These are phyloP conservation scores for Phytopythium delawarense DNA, from an alignment of 352 stramenopile genomes.

Conservation along the genomic window DNA sequence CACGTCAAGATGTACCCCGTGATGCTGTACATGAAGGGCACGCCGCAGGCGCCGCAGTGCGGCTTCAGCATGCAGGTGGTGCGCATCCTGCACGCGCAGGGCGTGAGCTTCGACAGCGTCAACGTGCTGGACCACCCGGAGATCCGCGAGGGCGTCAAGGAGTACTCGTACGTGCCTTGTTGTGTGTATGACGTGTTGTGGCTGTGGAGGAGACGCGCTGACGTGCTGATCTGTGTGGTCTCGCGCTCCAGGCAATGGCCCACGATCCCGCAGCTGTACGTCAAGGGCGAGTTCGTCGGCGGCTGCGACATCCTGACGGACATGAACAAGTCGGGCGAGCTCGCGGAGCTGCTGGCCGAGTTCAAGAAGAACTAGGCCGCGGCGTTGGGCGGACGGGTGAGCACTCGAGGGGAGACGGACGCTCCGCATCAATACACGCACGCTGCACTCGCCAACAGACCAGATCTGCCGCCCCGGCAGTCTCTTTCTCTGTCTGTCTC, in stretches of 20 bases:
- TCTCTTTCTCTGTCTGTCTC: too few relatives aligned
- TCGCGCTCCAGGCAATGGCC: constrained; percentile 85
- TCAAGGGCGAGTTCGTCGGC: constrained; percentile 98
- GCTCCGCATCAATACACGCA: not conserved
- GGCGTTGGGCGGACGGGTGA: constrained; percentile 6
- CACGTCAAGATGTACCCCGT: constrained; percentile 90
- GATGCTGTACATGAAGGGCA: constrained; percentile 99
- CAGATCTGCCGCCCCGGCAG: too few relatives aligned
- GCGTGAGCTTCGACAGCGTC: constrained; percentile 95
- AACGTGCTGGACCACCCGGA: constrained; percentile 99
- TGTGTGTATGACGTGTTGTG: constrained; percentile 7
- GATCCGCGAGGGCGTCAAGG: constrained; percentile 98
- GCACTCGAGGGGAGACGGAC: not conserved
- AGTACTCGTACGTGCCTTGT: constrained; percentile 89
- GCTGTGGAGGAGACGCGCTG: not conserved
- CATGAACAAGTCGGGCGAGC: constrained; percentile 91
- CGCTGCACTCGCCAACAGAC: not conserved
- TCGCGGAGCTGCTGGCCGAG: constrained; percentile 85
- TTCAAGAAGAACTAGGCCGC: constrained; percentile 65
- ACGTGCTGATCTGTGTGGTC: not conserved
- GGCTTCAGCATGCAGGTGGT: constrained; percentile 98
- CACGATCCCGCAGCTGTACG: constrained; percentile 98
- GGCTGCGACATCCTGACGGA: constrained; percentile 98
- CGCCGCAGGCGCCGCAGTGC: constrained; percentile 94
- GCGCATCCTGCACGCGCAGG: constrained; percentile 90